Evolutionary conservation across 305 asterid genomes (phyloP), one percentile per base, ranked within the genome.

Genomic region (Fraxinus paxiana): DNA sequence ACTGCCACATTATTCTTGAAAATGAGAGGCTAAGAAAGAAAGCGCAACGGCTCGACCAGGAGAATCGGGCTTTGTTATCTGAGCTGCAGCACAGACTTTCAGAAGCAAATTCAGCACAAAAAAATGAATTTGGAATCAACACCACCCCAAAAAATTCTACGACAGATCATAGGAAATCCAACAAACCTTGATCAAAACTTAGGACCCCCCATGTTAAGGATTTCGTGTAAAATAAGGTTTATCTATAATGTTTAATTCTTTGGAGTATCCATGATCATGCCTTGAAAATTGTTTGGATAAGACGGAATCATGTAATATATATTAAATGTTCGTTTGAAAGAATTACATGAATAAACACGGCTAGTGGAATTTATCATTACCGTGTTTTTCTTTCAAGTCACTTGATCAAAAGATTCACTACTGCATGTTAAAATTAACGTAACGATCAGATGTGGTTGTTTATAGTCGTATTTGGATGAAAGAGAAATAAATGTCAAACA

Each of bases 1-100:
- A 92, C 87, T 85, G 80, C 70, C 83, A 86, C 26, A 88, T 90
- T 75, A 85, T 86, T 75, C 80, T 78, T 0, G 84, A 90, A 70
- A 91, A 94, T 34, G 90, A 89, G 82, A 86, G 78, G 87, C 91
- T 90, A 83, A 86, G 91, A 59, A 85, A 77, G 86, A 76, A 84
- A 83, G 97, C 93, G 6, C 88, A 85, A 41, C 75, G 9, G 8
- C 93, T 92, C 78, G 81, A 20, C 86, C 80, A 78, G 86, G 94
- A 92, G 88, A 90, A 92, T 37, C 83, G 78, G 80, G 88, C 86
- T n/a, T 76, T 92, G 86, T 84, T 85, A 8, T 76, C 92, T 31
- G 89, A 90, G 88, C n/a, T 88, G 79, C 84, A 78, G 85, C 87
- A 79, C 82, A 84, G 51, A 81, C 85, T 86, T 73, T 76, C 79